Conservation (phyloP, 2,329 filamentous ascomycete species). For the Colletotrichum truncatum region DNA sequence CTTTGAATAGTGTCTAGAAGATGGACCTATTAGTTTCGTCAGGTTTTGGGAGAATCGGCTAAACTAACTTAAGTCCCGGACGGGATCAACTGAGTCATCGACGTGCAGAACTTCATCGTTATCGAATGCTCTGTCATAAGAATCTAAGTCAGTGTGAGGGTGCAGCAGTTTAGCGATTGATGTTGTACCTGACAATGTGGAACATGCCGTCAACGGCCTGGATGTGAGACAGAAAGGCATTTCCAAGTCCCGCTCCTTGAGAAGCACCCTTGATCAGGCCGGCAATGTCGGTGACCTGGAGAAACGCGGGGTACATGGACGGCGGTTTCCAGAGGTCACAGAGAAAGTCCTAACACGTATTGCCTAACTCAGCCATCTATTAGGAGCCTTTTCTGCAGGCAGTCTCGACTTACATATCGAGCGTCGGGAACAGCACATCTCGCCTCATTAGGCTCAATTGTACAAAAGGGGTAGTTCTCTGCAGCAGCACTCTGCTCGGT, state of each 20-base stretch:
- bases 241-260: constrained; percentile 53
- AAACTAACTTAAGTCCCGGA: constrained; percentile 49
- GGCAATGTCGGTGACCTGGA: constrained; percentile 56
- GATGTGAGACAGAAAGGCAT: constrained; percentile 55
- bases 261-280: constrained; percentile 55
- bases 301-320: constrained; percentile 53
- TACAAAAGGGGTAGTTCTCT: constrained; percentile 57
- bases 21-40: neutral
- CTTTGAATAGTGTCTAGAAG: constrained; percentile 46
- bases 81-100: constrained; percentile 56
- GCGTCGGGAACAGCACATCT: constrained; percentile 54
- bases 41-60: neutral
- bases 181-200: constrained; percentile 50
- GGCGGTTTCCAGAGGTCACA: constrained; percentile 56
- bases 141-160: constrained; percentile 9
- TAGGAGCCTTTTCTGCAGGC: neutral
- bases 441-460: constrained; percentile 56
- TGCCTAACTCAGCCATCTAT: constrained; percentile 7
- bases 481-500: constrained; percentile 55
- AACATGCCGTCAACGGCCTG: constrained; percentile 56
- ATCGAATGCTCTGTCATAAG: constrained; percentile 48
- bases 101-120: constrained; percentile 56
- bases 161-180: neutral
- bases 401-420: constrained; percentile 47
- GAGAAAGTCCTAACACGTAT: constrained; percentile 49